These are phyloP conservation scores for Ophiostoma piceae DNA, from an alignment of 2,329 filamentous ascomycete species.

Conservation along the genomic window DNA sequence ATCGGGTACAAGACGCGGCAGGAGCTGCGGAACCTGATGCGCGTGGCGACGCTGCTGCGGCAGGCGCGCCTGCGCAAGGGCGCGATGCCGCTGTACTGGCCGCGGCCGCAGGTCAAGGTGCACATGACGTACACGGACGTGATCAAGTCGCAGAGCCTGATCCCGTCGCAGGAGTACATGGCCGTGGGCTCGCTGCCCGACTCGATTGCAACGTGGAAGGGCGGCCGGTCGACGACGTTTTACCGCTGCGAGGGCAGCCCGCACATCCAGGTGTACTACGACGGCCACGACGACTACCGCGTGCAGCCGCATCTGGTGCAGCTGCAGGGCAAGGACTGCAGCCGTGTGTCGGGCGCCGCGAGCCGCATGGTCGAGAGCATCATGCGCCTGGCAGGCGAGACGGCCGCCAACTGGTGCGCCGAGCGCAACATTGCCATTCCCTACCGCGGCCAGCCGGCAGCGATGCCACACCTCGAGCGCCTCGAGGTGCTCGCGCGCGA, in stretches of 20 bases:
- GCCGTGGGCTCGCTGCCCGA: neutral
- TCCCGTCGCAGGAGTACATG: neutral
- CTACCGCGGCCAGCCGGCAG: conserved; percentile 49
- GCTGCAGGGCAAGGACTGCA: neutral
- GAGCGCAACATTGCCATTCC: conserved; percentile 54
- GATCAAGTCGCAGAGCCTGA: conserved; percentile 3
- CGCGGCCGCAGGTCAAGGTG: conserved; percentile 42
- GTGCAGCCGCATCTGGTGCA: neutral
- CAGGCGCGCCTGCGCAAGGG: conserved; percentile 42
- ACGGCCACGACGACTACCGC: conserved; percentile 20
- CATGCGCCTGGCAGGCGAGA: conserved; percentile 59
- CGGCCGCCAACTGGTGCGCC: conserved; percentile 57
- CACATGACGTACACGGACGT: conserved; percentile 28
- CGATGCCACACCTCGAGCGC: conserved; percentile 35
- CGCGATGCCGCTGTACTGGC: conserved; percentile 46
- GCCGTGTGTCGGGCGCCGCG: conserved; percentile 23
- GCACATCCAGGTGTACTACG: conserved; percentile 43
- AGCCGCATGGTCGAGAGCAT: conserved; percentile 42
- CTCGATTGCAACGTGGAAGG: neutral
- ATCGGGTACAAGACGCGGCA: conserved; percentile 42
- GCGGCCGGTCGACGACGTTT: conserved; percentile 23
- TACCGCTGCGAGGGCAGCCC: conserved; percentile 44
- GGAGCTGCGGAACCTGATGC: conserved; percentile 45
- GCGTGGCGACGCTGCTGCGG: conserved; percentile 45
- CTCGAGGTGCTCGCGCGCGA: conserved; percentile 38